Conservation (phyloP, 176 grass and related monocot species). For the Ananas comosus region DNA sequence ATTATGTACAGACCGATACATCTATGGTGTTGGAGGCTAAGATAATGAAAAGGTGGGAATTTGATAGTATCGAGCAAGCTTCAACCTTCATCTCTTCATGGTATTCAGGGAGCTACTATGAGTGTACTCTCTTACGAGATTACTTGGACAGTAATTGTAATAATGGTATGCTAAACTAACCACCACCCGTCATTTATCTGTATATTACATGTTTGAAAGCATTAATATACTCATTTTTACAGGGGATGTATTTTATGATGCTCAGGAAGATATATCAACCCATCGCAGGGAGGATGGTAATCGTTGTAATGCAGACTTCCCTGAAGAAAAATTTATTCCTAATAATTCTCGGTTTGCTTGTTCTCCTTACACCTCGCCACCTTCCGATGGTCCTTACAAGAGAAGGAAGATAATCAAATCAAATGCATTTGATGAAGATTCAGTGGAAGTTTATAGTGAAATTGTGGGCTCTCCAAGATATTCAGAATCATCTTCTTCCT, state of each 20-base stretch:
- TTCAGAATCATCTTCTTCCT: conserved; percentile 38
- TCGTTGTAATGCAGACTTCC: conserved; percentile 13
- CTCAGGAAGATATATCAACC: conserved; percentile 33
- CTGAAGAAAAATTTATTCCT: conserved; percentile 9
- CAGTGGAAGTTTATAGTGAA: conserved; percentile 53
- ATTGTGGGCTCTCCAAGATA: conserved; percentile 55
- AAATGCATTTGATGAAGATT: conserved; percentile 29
- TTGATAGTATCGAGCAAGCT: conserved; percentile 81
- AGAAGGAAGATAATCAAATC: conserved; percentile 67
- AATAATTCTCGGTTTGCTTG: conserved; percentile 23
- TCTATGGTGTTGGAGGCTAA: conserved; percentile 82
- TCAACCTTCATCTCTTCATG: conserved; percentile 55
- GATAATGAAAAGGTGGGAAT: conserved; percentile 92
- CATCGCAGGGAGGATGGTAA: conserved; percentile 21
- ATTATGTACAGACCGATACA: conserved; percentile 64
- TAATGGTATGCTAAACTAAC: conserved; percentile 37
- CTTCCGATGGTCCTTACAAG: conserved; percentile 76
- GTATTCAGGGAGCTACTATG: conserved; percentile 50
- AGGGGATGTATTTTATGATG: conserved; percentile 85
- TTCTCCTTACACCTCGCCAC: conserved; percentile 45
- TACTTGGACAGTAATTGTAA: conserved; percentile 57
- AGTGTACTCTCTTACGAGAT: conserved; percentile 44
- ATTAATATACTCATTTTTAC: conserved; percentile 30
- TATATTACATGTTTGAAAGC: conserved; percentile 14
- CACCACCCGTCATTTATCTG: conserved; percentile 9